Base-by-base conservation (phyloP, 2,329 filamentous ascomycete species). In the Pseudodiploospora longispora region DNA sequence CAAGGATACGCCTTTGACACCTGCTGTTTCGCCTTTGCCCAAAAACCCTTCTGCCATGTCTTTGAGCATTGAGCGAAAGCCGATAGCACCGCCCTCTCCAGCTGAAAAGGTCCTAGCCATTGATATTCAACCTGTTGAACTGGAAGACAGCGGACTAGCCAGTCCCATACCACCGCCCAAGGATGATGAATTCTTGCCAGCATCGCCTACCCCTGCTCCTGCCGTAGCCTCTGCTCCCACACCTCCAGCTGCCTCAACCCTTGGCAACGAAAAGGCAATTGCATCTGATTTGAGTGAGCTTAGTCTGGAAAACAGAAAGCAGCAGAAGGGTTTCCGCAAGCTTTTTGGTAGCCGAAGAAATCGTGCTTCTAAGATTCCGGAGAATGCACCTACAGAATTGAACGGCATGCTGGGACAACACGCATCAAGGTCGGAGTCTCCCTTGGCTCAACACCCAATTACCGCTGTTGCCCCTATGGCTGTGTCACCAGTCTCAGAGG, bases 301-400 rank as follows among this genome's bases (percentile, higher is more conserved):
- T 8, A 43, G 44, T 30, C 44, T 41, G 58, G 70, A 69, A 5
- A 57, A 59, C 47, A 71, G 68, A 58, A 65, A 72, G 42, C 65
- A 66, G 51, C 59, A 61, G 35, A 68, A 68, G 30, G 77, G 79
- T 10, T 72, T 86, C 53, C 76, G 75, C 50, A 84, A 83, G 62
- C 68, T 86, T 36, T 85, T 86, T 55, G 72, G 73, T 12, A 34
- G 32, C 38, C 75, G 79, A 52, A 83, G 79, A 64, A 81, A 80
- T 55, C 69, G 75, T 47, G 57, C 65, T 47, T 82, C 74, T 32
- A 83, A 76, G 62, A 55, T 74, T 27, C 73, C 72, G 6, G 75
- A 79, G 1, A 73, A 74, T 47, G 71, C 76, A 33, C 68, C 68
- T 45, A 64, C 63, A 48, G 74, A 75, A 54, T 62, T 72, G 50